Conservation (phyloP, 1,284 basidiomycete species). For the Malassezia yamatoensis region DNA sequence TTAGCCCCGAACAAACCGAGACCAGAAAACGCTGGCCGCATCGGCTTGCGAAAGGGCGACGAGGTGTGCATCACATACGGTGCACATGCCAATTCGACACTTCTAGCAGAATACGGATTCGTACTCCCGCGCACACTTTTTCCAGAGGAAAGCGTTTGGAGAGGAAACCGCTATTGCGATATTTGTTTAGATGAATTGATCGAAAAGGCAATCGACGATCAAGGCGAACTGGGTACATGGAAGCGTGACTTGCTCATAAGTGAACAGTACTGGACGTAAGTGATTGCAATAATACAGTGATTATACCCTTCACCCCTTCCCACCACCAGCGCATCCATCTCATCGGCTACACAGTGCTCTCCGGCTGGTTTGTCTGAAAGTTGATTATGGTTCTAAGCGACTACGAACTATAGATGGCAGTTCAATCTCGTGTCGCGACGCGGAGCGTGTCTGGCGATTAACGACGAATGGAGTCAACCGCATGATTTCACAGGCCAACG, state of each 20-base stretch:
- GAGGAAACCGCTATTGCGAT: conserved; percentile 27
- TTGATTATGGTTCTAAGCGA: conserved; percentile 2
- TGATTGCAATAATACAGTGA: conserved; percentile 14
- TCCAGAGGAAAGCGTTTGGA: conserved; percentile 12
- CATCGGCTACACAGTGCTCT: conserved; percentile 34
- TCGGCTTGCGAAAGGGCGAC: conserved; percentile 16
- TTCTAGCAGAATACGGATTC: conserved; percentile 41
- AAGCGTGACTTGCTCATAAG: conserved; percentile 32
- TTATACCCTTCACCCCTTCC: conserved; percentile 33
- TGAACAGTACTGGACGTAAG: conserved; percentile 31
- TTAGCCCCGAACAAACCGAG: conserved; percentile 17
- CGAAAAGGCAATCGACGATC: conserved; percentile 12
- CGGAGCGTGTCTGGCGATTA: conserved; percentile 22
- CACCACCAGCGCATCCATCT: conserved; percentile 36
- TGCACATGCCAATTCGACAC: conserved; percentile 29
- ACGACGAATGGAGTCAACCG: conserved; percentile 7
- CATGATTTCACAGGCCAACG: conserved; percentile 1
- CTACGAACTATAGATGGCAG: neutral
- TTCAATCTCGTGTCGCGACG: conserved; percentile 15
- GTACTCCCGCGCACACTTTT: conserved; percentile 11
- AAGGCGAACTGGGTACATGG: conserved; percentile 18
- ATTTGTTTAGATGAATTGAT: conserved; percentile 27
- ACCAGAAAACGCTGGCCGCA: neutral
- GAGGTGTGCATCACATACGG: conserved; percentile 42
- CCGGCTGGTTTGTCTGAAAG: conserved; percentile 23